These are phyloP conservation scores for Solanum microdontum DNA, from an alignment of 257 asterid genomes.

Conservation along the genomic window DNA sequence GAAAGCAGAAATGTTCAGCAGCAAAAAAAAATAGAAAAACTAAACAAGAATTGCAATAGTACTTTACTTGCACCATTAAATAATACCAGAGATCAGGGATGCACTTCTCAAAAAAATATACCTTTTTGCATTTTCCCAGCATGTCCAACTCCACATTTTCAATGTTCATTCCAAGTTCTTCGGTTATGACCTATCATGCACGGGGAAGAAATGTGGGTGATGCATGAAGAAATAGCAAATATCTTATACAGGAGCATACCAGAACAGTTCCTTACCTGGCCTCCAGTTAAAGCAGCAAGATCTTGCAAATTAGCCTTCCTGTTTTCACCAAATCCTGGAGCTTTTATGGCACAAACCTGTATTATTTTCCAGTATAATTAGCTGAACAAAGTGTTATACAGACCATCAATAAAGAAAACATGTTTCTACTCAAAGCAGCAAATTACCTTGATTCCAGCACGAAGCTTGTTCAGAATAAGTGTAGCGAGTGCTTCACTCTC, in stretches of 20 bases:
- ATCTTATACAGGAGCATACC: not conserved
- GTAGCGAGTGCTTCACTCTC: conserved; percentile 50
- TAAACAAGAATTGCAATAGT: not conserved
- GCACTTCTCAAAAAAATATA: not conserved
- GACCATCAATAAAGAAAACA: not conserved
- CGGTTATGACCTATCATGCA: conserved; percentile 28
- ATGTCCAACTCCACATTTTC: conserved; percentile 30
- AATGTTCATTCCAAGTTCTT: conserved; percentile 40
- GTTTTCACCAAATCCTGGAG: conserved; percentile 63
- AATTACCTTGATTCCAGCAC: conserved; percentile 43
- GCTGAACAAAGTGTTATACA: not conserved
- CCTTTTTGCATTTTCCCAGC: conserved; percentile 53
- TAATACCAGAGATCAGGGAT: not conserved
- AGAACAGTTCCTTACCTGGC: conserved; percentile 24
- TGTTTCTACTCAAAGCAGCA: not conserved
- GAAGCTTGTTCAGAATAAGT: conserved; percentile 50
- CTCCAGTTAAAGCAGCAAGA: conserved; percentile 46
- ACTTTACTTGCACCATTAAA: not conserved
- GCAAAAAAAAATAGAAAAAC: not conserved
- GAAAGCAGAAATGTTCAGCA: not conserved
- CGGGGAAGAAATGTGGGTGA: not conserved
- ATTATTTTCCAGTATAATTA: not conserved
- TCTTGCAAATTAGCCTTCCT: conserved; percentile 45
- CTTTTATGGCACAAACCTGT: conserved; percentile 58
- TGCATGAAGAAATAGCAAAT: not conserved